Evolutionary conservation across 345 rosid genomes (phyloP).

Genomic region (Combretum micranthum): DNA sequence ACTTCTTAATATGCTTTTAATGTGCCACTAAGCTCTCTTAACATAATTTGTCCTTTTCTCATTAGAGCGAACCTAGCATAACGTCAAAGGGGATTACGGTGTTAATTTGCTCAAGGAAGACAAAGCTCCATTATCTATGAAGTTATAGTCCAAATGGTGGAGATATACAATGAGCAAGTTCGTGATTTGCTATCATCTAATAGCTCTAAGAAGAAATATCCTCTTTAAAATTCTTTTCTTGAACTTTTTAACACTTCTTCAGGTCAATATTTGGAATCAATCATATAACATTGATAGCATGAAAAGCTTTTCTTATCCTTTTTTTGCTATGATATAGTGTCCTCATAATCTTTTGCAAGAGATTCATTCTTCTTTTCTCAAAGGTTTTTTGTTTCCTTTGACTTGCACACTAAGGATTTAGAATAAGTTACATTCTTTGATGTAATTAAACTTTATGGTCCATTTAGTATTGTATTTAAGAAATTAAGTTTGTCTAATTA

Average conservation of each 20-base stretch:
- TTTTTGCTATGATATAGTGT: background rate
- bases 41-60: slow-evolving; percentile 7
- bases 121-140: slow-evolving; percentile 62
- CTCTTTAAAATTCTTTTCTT: slow-evolving; percentile 25
- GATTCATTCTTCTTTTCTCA: background rate
- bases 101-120: slow-evolving; percentile 80
- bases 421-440: no score
- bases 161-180: slow-evolving; percentile 97
- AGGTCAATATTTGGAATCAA: no score
- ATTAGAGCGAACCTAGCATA: slow-evolving; percentile 80
- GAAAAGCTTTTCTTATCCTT: background rate
- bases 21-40: slow-evolving; percentile 5
- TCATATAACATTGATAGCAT: no score
- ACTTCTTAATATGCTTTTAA: slow-evolving; percentile 5
- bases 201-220: slow-evolving; percentile 83
- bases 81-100: slow-evolving; percentile 86
- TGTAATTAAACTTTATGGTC: no score
- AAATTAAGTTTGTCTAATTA: no score
- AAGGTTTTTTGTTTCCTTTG: slow-evolving; percentile 31
- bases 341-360: background rate
- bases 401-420: slow-evolving; percentile 98
- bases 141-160: slow-evolving; percentile 97
- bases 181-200: slow-evolving; percentile 75
- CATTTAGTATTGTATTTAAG: no score
- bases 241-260: background rate